These are phyloP conservation scores for Venturia nashicola DNA, from an alignment of 2,329 filamentous ascomycete genomes.

Conservation along the genomic window DNA sequence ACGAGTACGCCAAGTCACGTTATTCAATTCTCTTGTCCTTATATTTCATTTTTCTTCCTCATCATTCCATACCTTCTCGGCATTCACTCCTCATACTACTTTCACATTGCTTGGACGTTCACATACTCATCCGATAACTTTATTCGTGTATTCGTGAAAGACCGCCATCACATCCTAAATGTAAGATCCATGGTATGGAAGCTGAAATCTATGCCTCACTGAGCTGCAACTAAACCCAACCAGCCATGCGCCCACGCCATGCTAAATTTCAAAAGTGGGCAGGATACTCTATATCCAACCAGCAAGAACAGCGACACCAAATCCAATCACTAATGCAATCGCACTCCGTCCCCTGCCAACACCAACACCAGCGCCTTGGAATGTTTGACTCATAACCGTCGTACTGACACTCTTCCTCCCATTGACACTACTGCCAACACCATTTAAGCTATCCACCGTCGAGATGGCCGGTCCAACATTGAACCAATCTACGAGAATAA, in stretches of 20 bases:
- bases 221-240: not conserved
- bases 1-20: not conserved
- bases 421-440: slow-evolving; percentile 23
- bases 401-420: slow-evolving; percentile 5
- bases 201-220: too few species aligned
- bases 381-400: slow-evolving; percentile 3
- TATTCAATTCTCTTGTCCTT: not conserved
- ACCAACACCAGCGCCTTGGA: not conserved
- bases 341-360: not conserved
- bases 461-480: slow-evolving; percentile 58
- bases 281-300: slow-evolving; percentile 1
- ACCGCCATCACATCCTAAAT: not conserved
- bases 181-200: not conserved
- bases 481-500: slow-evolving; percentile 71
- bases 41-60: not conserved
- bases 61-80: too few species aligned
- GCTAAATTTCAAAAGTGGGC: not conserved
- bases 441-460: slow-evolving; percentile 58
- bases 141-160: not conserved
- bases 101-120: too few species aligned
- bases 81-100: too few species aligned
- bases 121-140: not conserved
- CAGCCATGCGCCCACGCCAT: not conserved
- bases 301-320: slow-evolving; percentile 1
- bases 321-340: not conserved